A percentile compares a stretch with the other conserved stretches of the same genome.
Evolutionary conservation across 768 basidiomycete species (phyloP).

Genomic region (Lentinula lateritia): DNA sequence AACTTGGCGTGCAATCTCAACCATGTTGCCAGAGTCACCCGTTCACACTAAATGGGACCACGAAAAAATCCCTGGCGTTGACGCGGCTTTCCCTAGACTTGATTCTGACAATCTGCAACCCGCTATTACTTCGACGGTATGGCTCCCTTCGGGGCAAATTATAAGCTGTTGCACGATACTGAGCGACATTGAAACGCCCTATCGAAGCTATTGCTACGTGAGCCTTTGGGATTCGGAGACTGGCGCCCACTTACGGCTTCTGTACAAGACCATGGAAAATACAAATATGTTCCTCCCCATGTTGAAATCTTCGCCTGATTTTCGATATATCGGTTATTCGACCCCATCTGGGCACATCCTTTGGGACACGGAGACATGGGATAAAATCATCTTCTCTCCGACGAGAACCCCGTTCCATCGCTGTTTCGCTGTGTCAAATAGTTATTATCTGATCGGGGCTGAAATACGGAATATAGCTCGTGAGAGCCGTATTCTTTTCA

Average conservation of each 20-base stretch:
- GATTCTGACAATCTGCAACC: neutral
- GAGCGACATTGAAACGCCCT: neutral
- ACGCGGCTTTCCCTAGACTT: neutral
- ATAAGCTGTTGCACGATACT: neutral
- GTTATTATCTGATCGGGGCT: neutral
- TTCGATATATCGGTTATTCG: neutral
- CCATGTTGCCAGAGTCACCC: no score
- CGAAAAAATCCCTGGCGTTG: neutral
- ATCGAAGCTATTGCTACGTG: neutral
- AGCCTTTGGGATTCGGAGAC: slow-evolving; percentile 1
- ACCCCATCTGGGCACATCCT: neutral
- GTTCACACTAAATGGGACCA: neutral
- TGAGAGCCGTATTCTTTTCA: neutral
- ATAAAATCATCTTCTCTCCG: neutral
- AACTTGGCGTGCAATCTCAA: neutral
- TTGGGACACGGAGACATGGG: neutral
- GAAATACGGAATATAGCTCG: neutral
- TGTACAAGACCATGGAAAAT: neutral
- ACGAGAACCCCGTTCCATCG: neutral
- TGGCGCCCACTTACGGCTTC: neutral
- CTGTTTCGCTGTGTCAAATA: neutral
- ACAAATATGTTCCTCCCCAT: slow-evolving; percentile 2
- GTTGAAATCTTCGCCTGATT: neutral
- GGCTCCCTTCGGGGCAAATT: neutral
- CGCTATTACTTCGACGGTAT: neutral